Conservation (phyloP, 352 stramenopile genomes). For the Phytophthora macrochlamydospora region DNA sequence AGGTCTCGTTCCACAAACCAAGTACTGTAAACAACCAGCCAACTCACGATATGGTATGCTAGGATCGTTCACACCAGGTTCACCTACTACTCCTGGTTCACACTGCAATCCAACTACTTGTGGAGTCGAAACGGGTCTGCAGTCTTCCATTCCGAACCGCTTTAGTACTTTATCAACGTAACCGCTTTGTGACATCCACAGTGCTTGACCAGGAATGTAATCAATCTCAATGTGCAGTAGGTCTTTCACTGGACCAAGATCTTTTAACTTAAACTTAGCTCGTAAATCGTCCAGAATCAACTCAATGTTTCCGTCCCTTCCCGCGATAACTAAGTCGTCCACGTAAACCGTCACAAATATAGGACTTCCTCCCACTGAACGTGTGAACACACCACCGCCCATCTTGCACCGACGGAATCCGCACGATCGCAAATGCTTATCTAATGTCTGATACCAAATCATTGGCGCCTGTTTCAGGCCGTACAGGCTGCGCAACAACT, state of each 20-base stretch:
- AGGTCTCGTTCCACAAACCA: constrained; percentile 7
- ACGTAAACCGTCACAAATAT: constrained; percentile 16
- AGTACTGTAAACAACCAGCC: constrained; percentile 6
- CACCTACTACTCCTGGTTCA: not conserved
- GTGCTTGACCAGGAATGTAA: not conserved
- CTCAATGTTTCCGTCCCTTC: constrained; percentile 8
- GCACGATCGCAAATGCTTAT: constrained; percentile 3
- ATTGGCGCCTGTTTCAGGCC: not conserved
- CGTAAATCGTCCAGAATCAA: constrained; percentile 3
- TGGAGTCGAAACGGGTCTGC: constrained; percentile 6
- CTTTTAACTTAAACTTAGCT: constrained; percentile 12
- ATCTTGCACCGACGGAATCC: constrained; percentile 3
- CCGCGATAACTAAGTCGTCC: constrained; percentile 5
- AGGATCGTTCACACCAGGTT: constrained; percentile 9
- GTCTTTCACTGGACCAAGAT: constrained; percentile 4
- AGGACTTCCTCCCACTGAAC: constrained; percentile 4
- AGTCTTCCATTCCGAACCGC: constrained; percentile 10
- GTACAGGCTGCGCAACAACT: not conserved
- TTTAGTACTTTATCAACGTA: constrained; percentile 12
- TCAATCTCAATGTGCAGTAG: constrained; percentile 12
- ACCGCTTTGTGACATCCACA: constrained; percentile 12
- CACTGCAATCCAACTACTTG: constrained; percentile 3
- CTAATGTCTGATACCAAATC: constrained; percentile 12
- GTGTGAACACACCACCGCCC: constrained; percentile 5
- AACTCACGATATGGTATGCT: constrained; percentile 6